Base-by-base conservation (phyloP, 257 asterid species). In the Gentiana straminea region DNA sequence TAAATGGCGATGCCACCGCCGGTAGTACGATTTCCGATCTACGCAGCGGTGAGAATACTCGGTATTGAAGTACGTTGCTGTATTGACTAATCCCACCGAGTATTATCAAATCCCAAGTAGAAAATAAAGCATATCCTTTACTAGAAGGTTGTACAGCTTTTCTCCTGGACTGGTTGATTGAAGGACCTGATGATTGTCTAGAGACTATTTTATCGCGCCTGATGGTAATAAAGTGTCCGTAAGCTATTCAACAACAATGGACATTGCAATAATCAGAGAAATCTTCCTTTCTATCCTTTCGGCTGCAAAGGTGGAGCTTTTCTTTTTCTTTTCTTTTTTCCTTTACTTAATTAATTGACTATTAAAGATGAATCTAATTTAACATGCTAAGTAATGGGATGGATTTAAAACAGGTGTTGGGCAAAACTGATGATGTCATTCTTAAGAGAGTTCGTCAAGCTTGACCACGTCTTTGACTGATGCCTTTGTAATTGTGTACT, bases 171-270 rank as follows among this genome's bases (percentile, higher is more conserved):
- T 87, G 96, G 94, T 68, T 87, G 55, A 77, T 78, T 32, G 84
- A 82, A 70, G 81, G 89, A 37, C 82, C 67, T n/a, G 78, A 43
- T 33, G 80, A 78, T 43, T 70, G 55, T 67, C 78, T 82, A n/a
- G 92, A 77, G 64, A 87, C 96, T 34, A 87, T 84, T 86, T 86
- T 64, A 78, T 68, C 67, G 86, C 94, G 63, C 89, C 85, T 10
- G 79, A 81, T 73, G 94, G 94, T 51, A 66, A 73, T 68, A 77
- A 65, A 47, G 94, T 81, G 44, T 77, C 89, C 48, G 88, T 84
- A 49, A 86, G 96, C 75, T 70, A 84, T 76, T 84, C 96, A 13
- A 62, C 94, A 4, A 69, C 96, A 52, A 87, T 87, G 94, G 96
- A 87, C 77, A 77, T 82, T 79, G 74, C 80, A 56, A 87, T 84